Percentiles rank a stretch among this genome's conserved stretches.
phyloP scores from a whole-genome alignment of 768 basidiomycete species.

The Heimioporus sp. region DNA sequence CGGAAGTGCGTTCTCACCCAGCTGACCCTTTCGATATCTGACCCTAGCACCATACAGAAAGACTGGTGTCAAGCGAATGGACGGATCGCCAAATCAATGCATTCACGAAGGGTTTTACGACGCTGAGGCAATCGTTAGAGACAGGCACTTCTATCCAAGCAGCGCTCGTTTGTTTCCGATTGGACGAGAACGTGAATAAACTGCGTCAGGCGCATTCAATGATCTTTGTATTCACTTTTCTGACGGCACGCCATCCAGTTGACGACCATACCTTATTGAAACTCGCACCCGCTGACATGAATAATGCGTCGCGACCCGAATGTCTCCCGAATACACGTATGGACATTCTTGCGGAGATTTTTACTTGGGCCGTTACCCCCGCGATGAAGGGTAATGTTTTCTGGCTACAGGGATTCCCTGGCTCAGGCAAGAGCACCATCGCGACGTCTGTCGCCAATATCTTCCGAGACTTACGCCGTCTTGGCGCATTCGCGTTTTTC shows the following conservation, averaged over 20 bases:
- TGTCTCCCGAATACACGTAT: constrained; percentile 33
- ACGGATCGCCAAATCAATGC: constrained; percentile 16
- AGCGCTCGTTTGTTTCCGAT: constrained; percentile 27
- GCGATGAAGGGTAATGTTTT: constrained; percentile 20
- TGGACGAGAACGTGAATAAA: constrained; percentile 25
- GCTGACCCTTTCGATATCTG: constrained; percentile 1
- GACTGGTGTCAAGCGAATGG: constrained; percentile 16
- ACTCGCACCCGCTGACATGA: constrained; percentile 30
- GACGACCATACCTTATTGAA: constrained; percentile 20
- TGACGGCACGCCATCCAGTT: constrained; percentile 5
- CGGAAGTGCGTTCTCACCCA: constrained; percentile 20
- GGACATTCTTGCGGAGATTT: constrained; percentile 26
- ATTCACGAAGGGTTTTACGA: constrained; percentile 22
- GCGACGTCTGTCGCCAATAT: constrained; percentile 35
- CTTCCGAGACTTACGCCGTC: constrained; percentile 30
- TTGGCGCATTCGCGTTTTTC: constrained; percentile 37
- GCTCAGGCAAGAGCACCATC: constrained; percentile 37
- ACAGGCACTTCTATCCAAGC: constrained; percentile 24
- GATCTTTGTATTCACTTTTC: not conserved
- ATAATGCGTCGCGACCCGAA: constrained; percentile 19
- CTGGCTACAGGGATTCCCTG: constrained; percentile 36
- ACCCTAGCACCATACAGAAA: constrained; percentile 9
- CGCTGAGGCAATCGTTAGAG: constrained; percentile 26
- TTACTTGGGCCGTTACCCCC: constrained; percentile 25
- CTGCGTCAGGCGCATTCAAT: constrained; percentile 18